Conservation (phyloP, 2,329 filamentous ascomycete species). For the Scedosporium apiospermum region DNA sequence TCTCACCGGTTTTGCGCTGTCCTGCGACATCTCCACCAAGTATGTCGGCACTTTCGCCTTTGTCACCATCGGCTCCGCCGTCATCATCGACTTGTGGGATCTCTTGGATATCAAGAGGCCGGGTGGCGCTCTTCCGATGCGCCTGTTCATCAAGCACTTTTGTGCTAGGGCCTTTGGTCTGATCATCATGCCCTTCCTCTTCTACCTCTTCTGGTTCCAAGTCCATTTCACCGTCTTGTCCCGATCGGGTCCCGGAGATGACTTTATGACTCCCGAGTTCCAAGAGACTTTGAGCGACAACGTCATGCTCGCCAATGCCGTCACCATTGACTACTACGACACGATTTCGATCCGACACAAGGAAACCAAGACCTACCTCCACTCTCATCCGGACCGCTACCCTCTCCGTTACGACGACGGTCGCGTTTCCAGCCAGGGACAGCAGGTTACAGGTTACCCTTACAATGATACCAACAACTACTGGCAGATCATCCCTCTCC, state of each 20-base stretch:
- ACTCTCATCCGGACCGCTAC: slow-evolving; percentile 84
- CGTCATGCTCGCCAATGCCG: slow-evolving; percentile 75
- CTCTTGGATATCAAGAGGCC: slow-evolving; percentile 81
- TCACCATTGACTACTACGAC: slow-evolving; percentile 86
- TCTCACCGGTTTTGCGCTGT: slow-evolving; percentile 85
- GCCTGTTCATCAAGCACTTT: slow-evolving; percentile 83
- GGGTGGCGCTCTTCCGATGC: slow-evolving; percentile 68
- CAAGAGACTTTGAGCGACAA: slow-evolving; percentile 97
- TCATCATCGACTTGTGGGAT: slow-evolving; percentile 91
- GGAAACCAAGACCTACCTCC: slow-evolving; percentile 92
- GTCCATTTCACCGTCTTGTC: slow-evolving; percentile 89
- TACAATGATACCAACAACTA: slow-evolving; percentile 99
- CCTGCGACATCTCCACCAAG: slow-evolving; percentile 97
- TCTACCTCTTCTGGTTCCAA: slow-evolving; percentile 99
- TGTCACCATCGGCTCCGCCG: slow-evolving; percentile 89
- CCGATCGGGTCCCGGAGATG: slow-evolving; percentile 86
- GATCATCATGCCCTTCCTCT: slow-evolving; percentile 86
- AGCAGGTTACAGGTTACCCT: slow-evolving; percentile 96
- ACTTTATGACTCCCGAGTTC: slow-evolving; percentile 98
- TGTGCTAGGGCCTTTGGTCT: slow-evolving; percentile 75
- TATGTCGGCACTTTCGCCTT: slow-evolving; percentile 97
- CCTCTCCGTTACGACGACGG: slow-evolving; percentile 95
- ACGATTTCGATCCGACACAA: slow-evolving; percentile 84
- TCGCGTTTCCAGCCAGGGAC: slow-evolving; percentile 91
- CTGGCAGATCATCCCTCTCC: slow-evolving; percentile 80